Conservation (phyloP, 768 basidiomycete species). For the Sporobolomyces roseus region DNA sequence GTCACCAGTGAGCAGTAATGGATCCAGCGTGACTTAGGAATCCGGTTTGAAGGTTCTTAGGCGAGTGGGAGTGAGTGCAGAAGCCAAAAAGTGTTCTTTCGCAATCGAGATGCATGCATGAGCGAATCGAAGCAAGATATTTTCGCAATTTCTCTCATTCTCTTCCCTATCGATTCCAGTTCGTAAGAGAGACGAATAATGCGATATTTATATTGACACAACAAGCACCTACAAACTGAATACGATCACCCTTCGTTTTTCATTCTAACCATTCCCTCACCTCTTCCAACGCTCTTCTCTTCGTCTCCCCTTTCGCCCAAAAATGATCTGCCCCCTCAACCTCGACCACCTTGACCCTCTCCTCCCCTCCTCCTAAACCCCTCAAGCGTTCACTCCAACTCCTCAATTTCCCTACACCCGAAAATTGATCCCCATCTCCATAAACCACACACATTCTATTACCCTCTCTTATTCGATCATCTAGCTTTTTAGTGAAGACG, state of each 20-base stretch:
- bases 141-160: too few species aligned
- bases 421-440: constrained; percentile 42
- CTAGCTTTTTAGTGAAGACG: constrained; percentile 1
- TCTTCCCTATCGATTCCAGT: too few species aligned
- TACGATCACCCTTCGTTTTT: neutral
- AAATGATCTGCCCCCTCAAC: constrained; percentile 43
- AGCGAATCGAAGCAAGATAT: too few species aligned
- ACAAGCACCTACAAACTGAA: neutral
- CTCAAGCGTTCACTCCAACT: constrained; percentile 14
- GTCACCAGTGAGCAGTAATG: too few species aligned
- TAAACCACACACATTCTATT: constrained; percentile 17
- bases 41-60: too few species aligned
- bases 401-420: constrained; percentile 14
- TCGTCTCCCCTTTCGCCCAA: constrained; percentile 25
- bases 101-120: too few species aligned
- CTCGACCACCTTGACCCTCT: neutral
- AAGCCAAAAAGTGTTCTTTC: too few species aligned
- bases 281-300: neutral
- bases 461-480: neutral
- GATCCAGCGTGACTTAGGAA: too few species aligned
- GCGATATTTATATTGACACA: too few species aligned
- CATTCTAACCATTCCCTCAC: constrained; percentile 8
- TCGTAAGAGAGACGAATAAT: too few species aligned
- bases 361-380: neutral
- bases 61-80: too few species aligned